Evolutionary conservation across 192 early-diverging fungal genomes (phyloP), one percentile per base, ranked within the genome.

Genomic region (Coemansia sp.): DNA sequence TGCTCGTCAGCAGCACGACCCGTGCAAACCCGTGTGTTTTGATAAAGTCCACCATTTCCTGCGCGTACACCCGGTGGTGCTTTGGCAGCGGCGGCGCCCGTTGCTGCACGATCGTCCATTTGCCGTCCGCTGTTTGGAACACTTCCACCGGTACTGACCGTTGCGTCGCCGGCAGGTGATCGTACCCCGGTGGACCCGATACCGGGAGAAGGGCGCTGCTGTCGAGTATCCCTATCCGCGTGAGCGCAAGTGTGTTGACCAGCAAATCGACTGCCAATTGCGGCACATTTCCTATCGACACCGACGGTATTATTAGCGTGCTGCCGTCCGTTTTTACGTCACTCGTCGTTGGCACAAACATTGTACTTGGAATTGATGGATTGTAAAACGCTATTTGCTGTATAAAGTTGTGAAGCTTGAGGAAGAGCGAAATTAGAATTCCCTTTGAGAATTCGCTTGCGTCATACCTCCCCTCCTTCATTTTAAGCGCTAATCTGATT

Each of bases 231-330:
- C 91, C 91, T 43, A 90, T 73, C 5, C 88, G 80, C 38, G 80
- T 63, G 5, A 89, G 68, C 32, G 74, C 59, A 7, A 92, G 70
- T 2, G 89, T 90, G 52, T 85, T 85, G 52, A 90, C 82, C 3
- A 90, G 61, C 48, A 92, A 72, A 79, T 92, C 91, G n/a, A 81
- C 78, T 0, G 85, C 64, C 14, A 90, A 71, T 64, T 92, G 91
- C 33, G 91, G 89, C n/a, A 90, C 91, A 61, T 90, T 92, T 22
- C 89, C 91, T 40, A 92, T 87, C 2, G 91, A 90, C 29, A 92
- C 88, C 0, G 87, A 74, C 9, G 90, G 90, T 70, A 79, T 48
- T 42, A 77, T 42, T 9, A 79, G 73, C 54, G 63, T 76, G 52
- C 71, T 75, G 64, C 68, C 72, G 4, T 40, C 38, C 34, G 55